Base-by-base conservation (phyloP, 176 grass and related monocot species). In the Musa troglodytarum region DNA sequence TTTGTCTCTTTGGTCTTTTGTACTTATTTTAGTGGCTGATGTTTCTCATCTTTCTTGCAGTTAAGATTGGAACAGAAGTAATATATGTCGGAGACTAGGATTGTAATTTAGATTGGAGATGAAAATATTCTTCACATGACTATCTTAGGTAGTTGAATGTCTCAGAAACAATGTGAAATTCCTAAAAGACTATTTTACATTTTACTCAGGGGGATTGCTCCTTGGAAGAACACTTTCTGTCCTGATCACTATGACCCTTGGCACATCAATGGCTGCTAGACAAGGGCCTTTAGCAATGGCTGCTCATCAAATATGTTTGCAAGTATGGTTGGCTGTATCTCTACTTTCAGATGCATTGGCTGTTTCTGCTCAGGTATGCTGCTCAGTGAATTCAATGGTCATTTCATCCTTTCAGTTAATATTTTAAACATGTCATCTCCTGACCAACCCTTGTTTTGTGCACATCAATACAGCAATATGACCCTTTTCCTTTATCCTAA, bases 251-350 rank as follows among this genome's bases (percentile, higher is more conserved):
- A 85, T 90, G 86, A 97, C 94, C 49, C 85, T 97, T 80, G 94
- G 90, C 70, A 97, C 94, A 79, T 89, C 94, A 72, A 97, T 97
- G 94, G 90, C 94, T 75, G 90, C 94, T 74, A 82, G 94, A 58
- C 94, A 90, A 83, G 94, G 94, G 28, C 94, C 90, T 83, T 72
- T 87, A 71, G 90, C 90, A 65, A 97, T 97, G 94, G 88, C 90
- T 11, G 94, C 89, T 84, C 94, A 97, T 86, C 94, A 97, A 80
- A 88, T 97, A 53, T 97, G 94, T 76, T 93, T 97, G 72, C 94
- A 97, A 93, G 83, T 97, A 82, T 96, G 93, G 93, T 74, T 96
- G 75, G 93, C 89, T 73, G 93, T 92, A 69, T 92, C 89, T 70
- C 71, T 90, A 78, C 88, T 90, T 74, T 82, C 88, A 49, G 88